These are phyloP conservation scores for Crithidia fasciculata DNA, from an alignment of 208 protist species.

Conservation along the genomic window DNA sequence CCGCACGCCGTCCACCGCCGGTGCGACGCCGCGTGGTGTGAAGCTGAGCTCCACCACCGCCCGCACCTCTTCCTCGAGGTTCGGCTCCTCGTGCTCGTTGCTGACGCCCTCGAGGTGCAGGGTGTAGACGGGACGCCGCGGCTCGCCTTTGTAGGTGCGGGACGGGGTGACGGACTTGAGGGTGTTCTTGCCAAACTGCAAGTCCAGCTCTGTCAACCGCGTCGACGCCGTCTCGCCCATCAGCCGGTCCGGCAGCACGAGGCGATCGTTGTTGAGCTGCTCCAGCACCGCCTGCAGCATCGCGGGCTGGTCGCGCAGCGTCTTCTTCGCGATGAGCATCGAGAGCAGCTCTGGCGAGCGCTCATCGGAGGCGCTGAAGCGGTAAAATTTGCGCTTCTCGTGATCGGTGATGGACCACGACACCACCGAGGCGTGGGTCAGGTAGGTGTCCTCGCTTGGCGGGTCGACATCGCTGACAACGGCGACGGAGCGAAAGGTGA, in stretches of 20 bases:
- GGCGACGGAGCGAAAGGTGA: conserved; percentile 43
- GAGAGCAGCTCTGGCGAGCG: conserved; percentile 45
- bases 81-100: conserved; percentile 42
- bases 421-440: conserved; percentile 36
- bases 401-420: conserved; percentile 68
- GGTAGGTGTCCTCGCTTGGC: conserved; percentile 15
- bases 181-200: conserved; percentile 42
- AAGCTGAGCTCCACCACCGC: conserved; percentile 57
- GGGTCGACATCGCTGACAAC: conserved; percentile 52
- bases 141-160: conserved; percentile 10
- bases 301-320: conserved; percentile 32
- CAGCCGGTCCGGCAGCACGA: conserved; percentile 52
- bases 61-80: conserved; percentile 44
- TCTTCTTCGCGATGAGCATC: conserved; percentile 50
- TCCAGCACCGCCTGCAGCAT: conserved; percentile 65
- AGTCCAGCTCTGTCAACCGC: conserved; percentile 39
- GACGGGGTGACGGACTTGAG: conserved; percentile 18
- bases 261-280: conserved; percentile 44
- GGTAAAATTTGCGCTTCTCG: conserved; percentile 53
- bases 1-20: conserved; percentile 49
- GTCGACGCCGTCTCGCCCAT: conserved; percentile 29
- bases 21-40: conserved; percentile 38
- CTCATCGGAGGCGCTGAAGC: conserved; percentile 56
- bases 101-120: conserved; percentile 58
- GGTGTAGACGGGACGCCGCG: conserved; percentile 36